Evolutionary conservation across 495 filamentous ascomycete genomes (phyloP).

Genomic region (Penicillium mononematosum): DNA sequence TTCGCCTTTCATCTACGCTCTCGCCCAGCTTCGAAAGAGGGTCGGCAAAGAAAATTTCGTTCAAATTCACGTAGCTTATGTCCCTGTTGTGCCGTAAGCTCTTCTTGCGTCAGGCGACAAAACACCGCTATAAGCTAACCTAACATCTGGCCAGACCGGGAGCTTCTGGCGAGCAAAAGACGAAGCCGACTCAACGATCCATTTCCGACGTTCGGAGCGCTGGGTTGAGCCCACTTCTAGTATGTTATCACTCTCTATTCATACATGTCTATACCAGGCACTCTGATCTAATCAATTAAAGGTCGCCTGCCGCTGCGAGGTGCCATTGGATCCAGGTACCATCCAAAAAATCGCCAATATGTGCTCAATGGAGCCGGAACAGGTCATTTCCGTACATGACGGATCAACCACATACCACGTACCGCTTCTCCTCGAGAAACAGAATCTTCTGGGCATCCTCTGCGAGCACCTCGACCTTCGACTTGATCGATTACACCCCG

Average conservation of each 20-base stretch:
- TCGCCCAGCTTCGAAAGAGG: slow-evolving; percentile 66
- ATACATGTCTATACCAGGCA: no score
- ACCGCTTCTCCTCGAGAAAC: slow-evolving; percentile 75
- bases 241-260: slow-evolving; percentile 28
- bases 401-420: slow-evolving; percentile 83
- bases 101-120: neutral
- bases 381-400: slow-evolving; percentile 79
- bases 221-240: slow-evolving; percentile 78
- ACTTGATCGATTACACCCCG: slow-evolving; percentile 22
- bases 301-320: slow-evolving; percentile 85
- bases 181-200: slow-evolving; percentile 87
- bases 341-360: slow-evolving; percentile 78
- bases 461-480: neutral
- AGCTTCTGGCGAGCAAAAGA: slow-evolving; percentile 71
- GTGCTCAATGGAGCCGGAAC: slow-evolving; percentile 74
- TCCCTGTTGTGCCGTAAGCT: slow-evolving; percentile 57
- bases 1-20: slow-evolving; percentile 78
- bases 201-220: slow-evolving; percentile 73
- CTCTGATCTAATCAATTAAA: neutral
- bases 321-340: slow-evolving; percentile 61
- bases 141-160: slow-evolving; percentile 17
- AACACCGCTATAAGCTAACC: neutral
- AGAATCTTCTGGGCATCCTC: slow-evolving; percentile 65
- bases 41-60: slow-evolving; percentile 75
- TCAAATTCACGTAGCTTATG: slow-evolving; percentile 77